A percentile compares a stretch with the other conserved stretches of the same genome.
Conservation (phyloP, 345 rosid genomes). For the Gossypium mustelinum region DNA sequence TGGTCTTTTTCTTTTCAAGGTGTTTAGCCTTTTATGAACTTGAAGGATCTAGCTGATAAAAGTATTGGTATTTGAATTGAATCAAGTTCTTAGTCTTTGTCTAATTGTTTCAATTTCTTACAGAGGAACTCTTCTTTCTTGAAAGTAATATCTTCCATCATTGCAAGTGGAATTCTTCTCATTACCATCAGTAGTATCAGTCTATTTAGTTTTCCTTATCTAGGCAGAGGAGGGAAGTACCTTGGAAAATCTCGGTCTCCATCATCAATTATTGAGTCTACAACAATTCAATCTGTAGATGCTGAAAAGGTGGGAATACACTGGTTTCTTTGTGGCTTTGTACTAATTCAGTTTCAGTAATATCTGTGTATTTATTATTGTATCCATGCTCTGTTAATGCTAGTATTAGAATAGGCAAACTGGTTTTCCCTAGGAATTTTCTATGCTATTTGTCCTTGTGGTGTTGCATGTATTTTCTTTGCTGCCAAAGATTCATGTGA, state of each 20-base stretch:
- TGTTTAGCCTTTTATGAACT: neutral
- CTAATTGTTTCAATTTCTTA: constrained; percentile 20
- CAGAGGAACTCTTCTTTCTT: constrained; percentile 59
- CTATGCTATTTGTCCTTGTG: neutral
- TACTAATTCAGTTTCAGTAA: neutral
- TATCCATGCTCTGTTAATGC: neutral
- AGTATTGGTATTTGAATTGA: neutral
- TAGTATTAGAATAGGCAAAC: neutral
- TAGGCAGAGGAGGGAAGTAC: constrained; percentile 33
- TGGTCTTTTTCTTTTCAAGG: neutral
- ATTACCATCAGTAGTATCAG: constrained; percentile 38
- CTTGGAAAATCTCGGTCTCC: constrained; percentile 26
- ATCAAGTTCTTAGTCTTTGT: constrained; percentile 1
- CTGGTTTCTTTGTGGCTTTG: neutral
- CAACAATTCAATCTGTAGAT: constrained; percentile 36
- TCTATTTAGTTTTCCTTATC: constrained; percentile 42
- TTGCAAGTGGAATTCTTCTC: constrained; percentile 69
- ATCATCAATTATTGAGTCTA: constrained; percentile 34
- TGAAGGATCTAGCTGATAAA: neutral
- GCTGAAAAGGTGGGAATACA: constrained; percentile 43
- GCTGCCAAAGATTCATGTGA: neutral
- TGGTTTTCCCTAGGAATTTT: neutral
- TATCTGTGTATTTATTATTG: neutral
- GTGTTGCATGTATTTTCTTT: neutral
- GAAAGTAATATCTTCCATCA: constrained; percentile 43